Evolutionary conservation across 164 flowering plant species (phyloP).

Genomic region (Echeveria elegans): DNA sequence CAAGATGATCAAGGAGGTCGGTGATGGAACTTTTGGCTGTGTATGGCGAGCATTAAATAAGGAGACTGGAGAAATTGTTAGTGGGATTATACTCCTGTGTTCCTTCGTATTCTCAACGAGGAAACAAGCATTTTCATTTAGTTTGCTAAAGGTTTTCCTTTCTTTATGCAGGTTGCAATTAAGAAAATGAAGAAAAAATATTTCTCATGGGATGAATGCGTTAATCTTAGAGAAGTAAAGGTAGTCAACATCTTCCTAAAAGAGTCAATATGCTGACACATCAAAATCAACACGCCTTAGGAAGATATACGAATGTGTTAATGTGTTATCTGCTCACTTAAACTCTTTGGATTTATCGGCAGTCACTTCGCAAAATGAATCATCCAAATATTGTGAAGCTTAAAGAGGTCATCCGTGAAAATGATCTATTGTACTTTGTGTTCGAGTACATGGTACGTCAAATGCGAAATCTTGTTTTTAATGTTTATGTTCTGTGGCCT

Average conservation of each 20-base stretch:
- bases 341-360: conserved; percentile 16
- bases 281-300: not conserved
- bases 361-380: conserved; percentile 91
- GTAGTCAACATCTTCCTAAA: conserved; percentile 21
- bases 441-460: conserved; percentile 87
- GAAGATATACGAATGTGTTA: not conserved
- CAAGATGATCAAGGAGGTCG: conserved; percentile 92
- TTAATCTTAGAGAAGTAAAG: conserved; percentile 96
- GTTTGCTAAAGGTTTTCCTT: not conserved
- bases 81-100: conserved; percentile 12
- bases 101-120: not conserved
- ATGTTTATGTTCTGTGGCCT: not conserved
- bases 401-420: conserved; percentile 91
- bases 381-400: conserved; percentile 96
- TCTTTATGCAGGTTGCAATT: conserved; percentile 63
- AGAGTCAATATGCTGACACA: not conserved
- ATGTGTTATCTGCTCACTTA: not conserved
- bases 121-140: not conserved
- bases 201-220: conserved; percentile 97
- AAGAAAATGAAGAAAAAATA: conserved; percentile 52
- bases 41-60: conserved; percentile 94
- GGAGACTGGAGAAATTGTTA: conserved; percentile 88
- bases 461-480: not conserved
- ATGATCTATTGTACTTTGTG: conserved; percentile 75
- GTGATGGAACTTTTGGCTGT: conserved; percentile 95